Evolutionary conservation across 352 stramenopile species (phyloP).

Genomic region (Phytophthora pini): DNA sequence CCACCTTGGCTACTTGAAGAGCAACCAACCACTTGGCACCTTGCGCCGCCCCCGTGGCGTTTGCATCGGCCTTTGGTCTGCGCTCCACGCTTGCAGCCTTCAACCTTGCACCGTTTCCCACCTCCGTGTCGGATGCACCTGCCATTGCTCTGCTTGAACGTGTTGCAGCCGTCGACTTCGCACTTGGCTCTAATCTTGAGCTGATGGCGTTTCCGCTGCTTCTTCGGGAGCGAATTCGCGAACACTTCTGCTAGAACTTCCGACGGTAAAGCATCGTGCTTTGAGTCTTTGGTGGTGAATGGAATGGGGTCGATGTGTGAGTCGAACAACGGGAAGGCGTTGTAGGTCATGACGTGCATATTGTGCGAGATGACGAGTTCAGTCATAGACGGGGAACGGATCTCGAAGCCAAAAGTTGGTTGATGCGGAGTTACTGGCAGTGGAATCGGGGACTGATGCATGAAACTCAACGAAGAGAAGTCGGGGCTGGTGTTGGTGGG

Average conservation of each 20-base stretch:
- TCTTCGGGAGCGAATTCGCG: background rate
- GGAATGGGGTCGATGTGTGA: slow-evolving; percentile 7
- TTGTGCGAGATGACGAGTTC: slow-evolving; percentile 12
- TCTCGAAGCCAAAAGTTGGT: background rate
- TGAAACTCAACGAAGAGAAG: background rate
- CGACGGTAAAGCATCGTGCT: background rate
- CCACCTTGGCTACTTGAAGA: slow-evolving; percentile 71
- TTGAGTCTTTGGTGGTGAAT: background rate
- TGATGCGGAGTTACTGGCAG: background rate
- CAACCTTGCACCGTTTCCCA: slow-evolving; percentile 65
- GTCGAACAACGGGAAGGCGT: background rate
- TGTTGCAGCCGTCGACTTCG: slow-evolving; percentile 67
- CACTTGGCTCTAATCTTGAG: slow-evolving; percentile 38
- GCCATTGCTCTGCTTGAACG: slow-evolving; percentile 71
- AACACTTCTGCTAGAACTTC: background rate
- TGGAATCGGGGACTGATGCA: slow-evolving; percentile 1
- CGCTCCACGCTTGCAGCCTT: slow-evolving; percentile 70
- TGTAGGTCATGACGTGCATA: background rate
- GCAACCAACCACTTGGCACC: slow-evolving; percentile 71
- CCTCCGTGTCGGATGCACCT: slow-evolving; percentile 87
- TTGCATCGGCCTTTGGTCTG: slow-evolving; percentile 86
- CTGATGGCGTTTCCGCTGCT: background rate
- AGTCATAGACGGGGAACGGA: background rate
- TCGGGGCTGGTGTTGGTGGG: slow-evolving; percentile 7
- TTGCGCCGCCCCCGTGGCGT: slow-evolving; percentile 71